Base-by-base conservation (phyloP, 2,329 filamentous ascomycete genomes). In the Tolypocladium paradoxum region DNA sequence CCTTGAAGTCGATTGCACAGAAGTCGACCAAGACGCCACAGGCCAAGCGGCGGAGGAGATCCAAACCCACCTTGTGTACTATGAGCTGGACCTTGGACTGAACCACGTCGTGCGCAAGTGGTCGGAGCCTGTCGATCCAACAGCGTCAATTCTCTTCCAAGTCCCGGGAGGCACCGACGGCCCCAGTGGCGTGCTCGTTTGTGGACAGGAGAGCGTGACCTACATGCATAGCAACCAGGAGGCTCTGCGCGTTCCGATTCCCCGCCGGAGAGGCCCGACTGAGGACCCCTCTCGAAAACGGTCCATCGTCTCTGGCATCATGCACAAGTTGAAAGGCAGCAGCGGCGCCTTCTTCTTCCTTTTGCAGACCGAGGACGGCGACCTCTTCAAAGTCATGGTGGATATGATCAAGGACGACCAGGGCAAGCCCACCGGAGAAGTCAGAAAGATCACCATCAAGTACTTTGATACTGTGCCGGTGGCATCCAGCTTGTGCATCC, bases 91-190 rank as follows among this genome's bases (percentile, higher is more conserved):
- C 64, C 79, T 99, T 31, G 95, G 95, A 35, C 73, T 99, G 52
- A 99, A 99, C 63, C 93, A 99, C 66, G 93, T 99, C 37, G 90
- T 99, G 22, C 84, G 92, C 55, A 96, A 91, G 68, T 99, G 93
- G 93, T 87, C 90, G 14, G 93, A 99, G 61, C 82, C 88, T 1
- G 93, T 99, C 6, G 92, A 97, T 65, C 83, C 90, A 50, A 89
- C 88, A 0, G 87, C 93, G 0, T 90, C 88, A 27, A 84, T 95
- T 57, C 79, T 99, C 1, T 96, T 99, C 69, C 92, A 96, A 62
- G 91, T 99, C 0, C 93, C 93, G 0, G 93, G 95, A 56, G 93
- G 93, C 22, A 87, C 85, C 35, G 92, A 96, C 67, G 92, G 91
- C 1, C 93, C 93, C 0, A 96, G 91, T 63, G 93, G 93, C 66